Evolutionary conservation across 225 moss, liverwort and hornwort species (phyloP).

Genomic region (Sphagnum tenellum): DNA sequence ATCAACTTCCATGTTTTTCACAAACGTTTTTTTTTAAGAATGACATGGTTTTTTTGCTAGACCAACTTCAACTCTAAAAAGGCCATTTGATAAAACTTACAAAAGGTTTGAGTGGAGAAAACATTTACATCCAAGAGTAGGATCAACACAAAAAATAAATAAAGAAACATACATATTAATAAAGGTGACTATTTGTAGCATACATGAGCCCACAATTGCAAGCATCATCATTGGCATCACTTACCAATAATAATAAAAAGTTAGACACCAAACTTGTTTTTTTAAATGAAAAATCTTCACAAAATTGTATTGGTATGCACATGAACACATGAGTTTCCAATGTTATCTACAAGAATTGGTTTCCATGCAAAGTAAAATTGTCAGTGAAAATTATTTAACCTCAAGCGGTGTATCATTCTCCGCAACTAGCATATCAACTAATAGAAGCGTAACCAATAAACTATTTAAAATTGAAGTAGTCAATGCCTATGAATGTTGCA

Average conservation of each 20-base stretch:
- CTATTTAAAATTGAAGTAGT: constrained; percentile 68
- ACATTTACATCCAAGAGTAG: constrained; percentile 67
- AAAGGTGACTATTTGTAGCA: constrained; percentile 90
- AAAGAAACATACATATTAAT: constrained; percentile 93
- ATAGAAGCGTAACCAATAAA: neutral
- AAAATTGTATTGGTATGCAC: no score
- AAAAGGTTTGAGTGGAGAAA: neutral
- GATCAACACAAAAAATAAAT: constrained; percentile 84
- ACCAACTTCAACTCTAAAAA: no score
- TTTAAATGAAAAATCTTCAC: no score
- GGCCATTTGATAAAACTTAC: neutral
- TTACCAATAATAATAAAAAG: no score
- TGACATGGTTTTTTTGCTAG: no score
- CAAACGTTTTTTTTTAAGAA: no score
- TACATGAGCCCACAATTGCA: constrained; percentile 71
- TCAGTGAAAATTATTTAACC: neutral
- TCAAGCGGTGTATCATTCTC: neutral
- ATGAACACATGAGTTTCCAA: no score
- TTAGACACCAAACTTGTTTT: no score
- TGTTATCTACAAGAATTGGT: no score
- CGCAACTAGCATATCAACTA: no score
- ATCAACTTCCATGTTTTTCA: no score
- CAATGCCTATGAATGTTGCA: constrained; percentile 56
- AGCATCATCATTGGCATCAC: constrained; percentile 73
- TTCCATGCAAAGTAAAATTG: neutral